Evolutionary conservation across 768 basidiomycete species (phyloP), one percentile per base, ranked within the genome.

Genomic region (Russula lepida): DNA sequence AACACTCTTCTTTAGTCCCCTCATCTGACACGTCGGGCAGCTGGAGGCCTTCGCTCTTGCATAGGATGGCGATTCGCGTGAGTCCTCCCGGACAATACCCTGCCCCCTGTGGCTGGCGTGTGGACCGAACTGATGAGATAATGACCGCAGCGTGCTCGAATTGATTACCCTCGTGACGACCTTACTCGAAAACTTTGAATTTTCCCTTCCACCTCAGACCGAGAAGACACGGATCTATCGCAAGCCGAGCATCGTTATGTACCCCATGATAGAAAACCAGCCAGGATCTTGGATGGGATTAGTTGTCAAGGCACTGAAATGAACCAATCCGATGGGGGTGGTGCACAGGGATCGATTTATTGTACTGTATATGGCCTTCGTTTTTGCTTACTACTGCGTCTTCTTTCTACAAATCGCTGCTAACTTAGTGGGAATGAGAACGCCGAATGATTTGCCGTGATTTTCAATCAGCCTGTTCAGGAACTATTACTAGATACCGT

Each of bases 131-230:
- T 54, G 44, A 50, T 25, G 48, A 53, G 37, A 30, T 17, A 19
- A 19, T 32, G 44, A 25, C 15, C 21, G 6, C 25, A 66, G 64
- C n/a, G 51, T 64, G 6, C 50, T 66, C 17, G 64, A 66, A 47
- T 30, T 66, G 25, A 25, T 54, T 25, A 44, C 56, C 21, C 37
- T 66, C 37, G 17, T 11, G 9, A 43, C 46, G 44, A 66, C 44
- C n/a, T 51, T 64, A 7, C 46, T 66, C 5, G 62, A 66, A 55
- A 59, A 60, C 50, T 64, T 66, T 33, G 62, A 59, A 41, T 66
- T 66, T 39, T 47, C 62, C 15, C 47, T 64, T 32, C 62, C 54
- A 4, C 58, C 62, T 6, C 46, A 64, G 15, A n/a, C 19, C 9
- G 58, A 65, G 53, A 63, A 48, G 50, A 55, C 53, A n/a, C 52